Evolutionary conservation across 2,329 filamentous ascomycete genomes (phyloP), one percentile per base, ranked within the genome.

Genomic region (Nemania sp.): DNA sequence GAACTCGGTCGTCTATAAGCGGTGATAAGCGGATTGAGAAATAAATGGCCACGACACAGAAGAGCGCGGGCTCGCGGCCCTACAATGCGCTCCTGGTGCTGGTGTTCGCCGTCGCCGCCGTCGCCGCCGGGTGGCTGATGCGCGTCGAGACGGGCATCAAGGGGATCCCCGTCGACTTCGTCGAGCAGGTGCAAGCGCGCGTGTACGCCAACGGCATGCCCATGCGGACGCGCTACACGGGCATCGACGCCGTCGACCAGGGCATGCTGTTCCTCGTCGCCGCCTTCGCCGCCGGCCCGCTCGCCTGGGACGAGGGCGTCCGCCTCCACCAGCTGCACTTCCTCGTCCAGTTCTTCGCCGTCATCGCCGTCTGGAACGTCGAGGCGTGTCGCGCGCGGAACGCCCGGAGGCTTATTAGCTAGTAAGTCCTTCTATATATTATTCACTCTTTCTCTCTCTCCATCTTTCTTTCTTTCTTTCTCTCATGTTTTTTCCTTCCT

Each of bases 261-360:
- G 56, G 43, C 12, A 45, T 66, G 18, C 35, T 56, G 20, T 67
- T 66, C 51, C 60, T 72, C 5, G 69, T 70, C 50, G 48, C 65
- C 17, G 67, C 68, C 0, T 72, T 72, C 58, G 35, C 68, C 45
- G 65, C 69, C 20, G 71, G 69, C 0, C 63, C 69, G 6, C 65
- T 68, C 17, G 57, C 60, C 17, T 71, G 65, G 65, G 71, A 71
- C 48, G 53, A 46, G 43, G 67, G 68, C 35, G 65, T 67, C 1
- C 64, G 62, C 17, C 47, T 65, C 15, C 69, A 72, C 60, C 71
- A 73, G 64, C 34, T 62, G n/a, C 67, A 71, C 51, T 72, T 73
- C 60, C 55, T 72, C 7, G 51, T 68, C 45, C 64, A 68, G 52
- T 71, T 69, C 60, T 69, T 70, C 37, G 64, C 66, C 21, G 57